A percentile compares a stretch with the other conserved stretches of the same genome.
phyloP scores from a whole-genome alignment of 139 green algal genomes.

The Asterochloris erici region DNA sequence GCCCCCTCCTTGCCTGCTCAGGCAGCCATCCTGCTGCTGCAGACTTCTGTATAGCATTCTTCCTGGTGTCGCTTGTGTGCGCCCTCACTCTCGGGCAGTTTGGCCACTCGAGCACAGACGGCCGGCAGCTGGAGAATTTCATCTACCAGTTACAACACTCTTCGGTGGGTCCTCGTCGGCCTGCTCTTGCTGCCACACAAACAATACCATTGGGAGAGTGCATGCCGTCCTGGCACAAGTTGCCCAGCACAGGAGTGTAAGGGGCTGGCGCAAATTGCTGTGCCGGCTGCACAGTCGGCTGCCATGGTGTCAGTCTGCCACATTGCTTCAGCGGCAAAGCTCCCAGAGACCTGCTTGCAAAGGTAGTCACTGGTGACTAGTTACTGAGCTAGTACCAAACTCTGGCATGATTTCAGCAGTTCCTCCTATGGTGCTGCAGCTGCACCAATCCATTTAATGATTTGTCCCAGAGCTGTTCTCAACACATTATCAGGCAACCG shows the following conservation, averaged over 20 bases:
- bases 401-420: too few relatives aligned
- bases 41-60: conserved; percentile 19
- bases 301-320: too few relatives aligned
- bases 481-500: too few relatives aligned
- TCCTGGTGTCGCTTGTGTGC: conserved; percentile 9
- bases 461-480: too few relatives aligned
- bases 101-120: background rate
- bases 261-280: background rate
- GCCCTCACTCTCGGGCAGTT: conserved; percentile 15
- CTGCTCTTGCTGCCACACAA: background rate
- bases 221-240: background rate
- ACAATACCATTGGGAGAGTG: background rate
- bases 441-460: too few relatives aligned
- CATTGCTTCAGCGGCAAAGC: too few relatives aligned
- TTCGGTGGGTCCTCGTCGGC: background rate
- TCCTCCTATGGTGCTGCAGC: too few relatives aligned
- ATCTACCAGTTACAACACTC: background rate
- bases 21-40: background rate
- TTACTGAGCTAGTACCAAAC: too few relatives aligned
- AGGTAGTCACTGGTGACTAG: too few relatives aligned
- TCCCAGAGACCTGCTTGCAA: too few relatives aligned
- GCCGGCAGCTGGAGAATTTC: background rate
- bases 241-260: background rate
- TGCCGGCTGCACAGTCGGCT: too few relatives aligned
- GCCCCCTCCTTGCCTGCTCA: too few relatives aligned